phyloP scores from a whole-genome alignment of 305 asterid species.

The Fraxinus xanthoxyloides region DNA sequence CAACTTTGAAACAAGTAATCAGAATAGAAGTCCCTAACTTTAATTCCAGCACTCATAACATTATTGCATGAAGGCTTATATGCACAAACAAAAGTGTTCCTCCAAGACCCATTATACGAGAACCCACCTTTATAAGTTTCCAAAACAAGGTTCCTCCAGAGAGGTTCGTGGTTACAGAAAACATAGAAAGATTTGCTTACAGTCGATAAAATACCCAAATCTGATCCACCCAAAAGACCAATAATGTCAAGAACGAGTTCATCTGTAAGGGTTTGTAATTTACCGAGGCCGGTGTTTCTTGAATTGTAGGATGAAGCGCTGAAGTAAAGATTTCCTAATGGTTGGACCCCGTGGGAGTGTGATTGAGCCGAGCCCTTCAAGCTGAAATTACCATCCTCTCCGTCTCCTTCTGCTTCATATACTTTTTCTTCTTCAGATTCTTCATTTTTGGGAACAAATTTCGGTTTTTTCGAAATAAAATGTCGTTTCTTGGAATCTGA shows the following conservation, averaged over 20 bases:
- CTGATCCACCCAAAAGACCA: slow-evolving; percentile 58
- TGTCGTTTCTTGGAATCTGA: slow-evolving; percentile 27
- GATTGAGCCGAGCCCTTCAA: slow-evolving; percentile 61
- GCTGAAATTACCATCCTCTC: slow-evolving; percentile 56
- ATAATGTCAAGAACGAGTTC: slow-evolving; percentile 84
- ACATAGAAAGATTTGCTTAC: slow-evolving; percentile 84
- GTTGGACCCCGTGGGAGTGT: slow-evolving; percentile 80
- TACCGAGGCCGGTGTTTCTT: slow-evolving; percentile 79
- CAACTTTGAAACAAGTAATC: slow-evolving; percentile 97
- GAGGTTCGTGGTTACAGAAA: slow-evolving; percentile 89
- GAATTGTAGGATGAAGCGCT: slow-evolving; percentile 57
- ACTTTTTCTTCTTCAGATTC: slow-evolving; percentile 28
- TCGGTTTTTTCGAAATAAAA: slow-evolving; percentile 24
- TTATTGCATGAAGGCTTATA: slow-evolving; percentile 26
- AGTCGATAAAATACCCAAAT: slow-evolving; percentile 66
- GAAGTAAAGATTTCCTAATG: slow-evolving; percentile 81
- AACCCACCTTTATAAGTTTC: slow-evolving; percentile 58
- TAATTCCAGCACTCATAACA: slow-evolving; percentile 35
- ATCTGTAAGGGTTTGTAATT: slow-evolving; percentile 62
- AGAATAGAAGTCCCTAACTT: slow-evolving; percentile 79
- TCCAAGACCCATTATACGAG: slow-evolving; percentile 69
- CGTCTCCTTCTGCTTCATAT: slow-evolving; percentile 28
- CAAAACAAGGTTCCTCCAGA: slow-evolving; percentile 84
- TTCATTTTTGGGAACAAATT: slow-evolving; percentile 27
- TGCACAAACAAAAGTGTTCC: slow-evolving; percentile 45